A percentile compares a stretch with the other conserved stretches of the same genome.
Evolutionary conservation across 139 green algal genomes (phyloP).

Genomic region (Chlorella vulgaris): DNA sequence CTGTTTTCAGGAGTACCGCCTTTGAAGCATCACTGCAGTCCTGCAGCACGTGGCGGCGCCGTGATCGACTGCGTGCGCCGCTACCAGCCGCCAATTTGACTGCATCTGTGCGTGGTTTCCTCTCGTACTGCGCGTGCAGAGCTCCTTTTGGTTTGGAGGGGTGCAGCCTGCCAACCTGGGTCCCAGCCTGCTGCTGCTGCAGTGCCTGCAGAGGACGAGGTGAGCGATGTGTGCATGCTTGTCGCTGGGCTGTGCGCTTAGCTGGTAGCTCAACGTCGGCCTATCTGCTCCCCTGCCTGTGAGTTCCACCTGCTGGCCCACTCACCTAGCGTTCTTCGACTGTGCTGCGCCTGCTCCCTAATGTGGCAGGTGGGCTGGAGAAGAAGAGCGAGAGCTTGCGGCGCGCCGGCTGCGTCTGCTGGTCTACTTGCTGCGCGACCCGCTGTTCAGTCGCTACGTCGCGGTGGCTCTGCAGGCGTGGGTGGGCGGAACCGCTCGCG

Average conservation of each 20-base stretch:
- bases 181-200: slow-evolving; percentile 26
- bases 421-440: slow-evolving; percentile 64
- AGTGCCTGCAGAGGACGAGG: slow-evolving; percentile 8
- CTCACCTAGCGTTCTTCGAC: no score
- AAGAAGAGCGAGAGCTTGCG: slow-evolving; percentile 46
- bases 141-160: not conserved
- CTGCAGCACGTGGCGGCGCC: no score
- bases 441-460: slow-evolving; percentile 57
- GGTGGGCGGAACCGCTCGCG: slow-evolving; percentile 13
- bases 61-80: not conserved
- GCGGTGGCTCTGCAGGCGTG: slow-evolving; percentile 26
- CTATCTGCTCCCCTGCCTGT: no score
- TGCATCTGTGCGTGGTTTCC: not conserved
- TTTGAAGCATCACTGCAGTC: no score
- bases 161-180: slow-evolving; percentile 2
- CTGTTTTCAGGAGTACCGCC: no score
- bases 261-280: no score
- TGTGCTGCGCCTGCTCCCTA: not conserved
- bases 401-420: slow-evolving; percentile 46
- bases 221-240: no score
- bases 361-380: slow-evolving; percentile 40
- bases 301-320: no score
- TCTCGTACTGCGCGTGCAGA: no score
- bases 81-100: not conserved
- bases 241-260: no score